These are phyloP conservation scores for Fomitopsis pinicola DNA, from an alignment of 1,284 basidiomycete genomes.

Conservation along the genomic window DNA sequence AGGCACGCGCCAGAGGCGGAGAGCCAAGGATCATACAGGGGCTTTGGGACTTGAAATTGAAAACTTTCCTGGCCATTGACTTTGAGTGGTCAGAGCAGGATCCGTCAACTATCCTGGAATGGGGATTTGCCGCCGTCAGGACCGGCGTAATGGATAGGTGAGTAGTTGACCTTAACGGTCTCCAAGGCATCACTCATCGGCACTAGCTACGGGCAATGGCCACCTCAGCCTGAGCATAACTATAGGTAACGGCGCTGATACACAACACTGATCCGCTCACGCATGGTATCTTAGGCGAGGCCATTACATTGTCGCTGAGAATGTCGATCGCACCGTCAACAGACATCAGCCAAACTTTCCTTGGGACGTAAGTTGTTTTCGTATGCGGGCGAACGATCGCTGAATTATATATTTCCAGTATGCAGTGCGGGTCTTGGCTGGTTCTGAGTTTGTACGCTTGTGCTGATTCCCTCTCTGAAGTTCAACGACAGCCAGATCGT, in stretches of 20 bases:
- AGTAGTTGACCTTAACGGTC: conserved; percentile 54
- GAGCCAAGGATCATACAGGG: conserved; percentile 64
- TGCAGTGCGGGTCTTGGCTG: conserved; percentile 48
- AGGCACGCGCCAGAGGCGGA: conserved; percentile 62
- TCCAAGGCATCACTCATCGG: too few species aligned
- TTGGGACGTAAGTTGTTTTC: conserved; percentile 55
- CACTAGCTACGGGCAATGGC: too few species aligned
- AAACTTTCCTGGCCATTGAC: conserved; percentile 72
- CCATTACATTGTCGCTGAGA: conserved; percentile 76
- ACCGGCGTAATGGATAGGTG: too few species aligned
- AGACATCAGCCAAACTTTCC: conserved; percentile 59
- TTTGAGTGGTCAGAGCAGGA: conserved; percentile 81
- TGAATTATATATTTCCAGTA: conserved; percentile 48
- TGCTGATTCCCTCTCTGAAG: too few species aligned
- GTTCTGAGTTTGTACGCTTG: too few species aligned
- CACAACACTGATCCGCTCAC: too few species aligned
- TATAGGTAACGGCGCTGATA: conserved; percentile 49
- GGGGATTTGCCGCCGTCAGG: conserved; percentile 73
- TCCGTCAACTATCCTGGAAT: conserved; percentile 64
- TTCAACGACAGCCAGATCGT: conserved; percentile 78
- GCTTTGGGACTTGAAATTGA: conserved; percentile 67
- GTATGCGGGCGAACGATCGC: conserved; percentile 11
- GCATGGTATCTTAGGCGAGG: conserved; percentile 52
- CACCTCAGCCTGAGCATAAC: not conserved
- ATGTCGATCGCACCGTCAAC: conserved; percentile 65